phyloP scores from a whole-genome alignment of 495 filamentous ascomycete species.

The Aspergillus sclerotiicarbonarius region DNA sequence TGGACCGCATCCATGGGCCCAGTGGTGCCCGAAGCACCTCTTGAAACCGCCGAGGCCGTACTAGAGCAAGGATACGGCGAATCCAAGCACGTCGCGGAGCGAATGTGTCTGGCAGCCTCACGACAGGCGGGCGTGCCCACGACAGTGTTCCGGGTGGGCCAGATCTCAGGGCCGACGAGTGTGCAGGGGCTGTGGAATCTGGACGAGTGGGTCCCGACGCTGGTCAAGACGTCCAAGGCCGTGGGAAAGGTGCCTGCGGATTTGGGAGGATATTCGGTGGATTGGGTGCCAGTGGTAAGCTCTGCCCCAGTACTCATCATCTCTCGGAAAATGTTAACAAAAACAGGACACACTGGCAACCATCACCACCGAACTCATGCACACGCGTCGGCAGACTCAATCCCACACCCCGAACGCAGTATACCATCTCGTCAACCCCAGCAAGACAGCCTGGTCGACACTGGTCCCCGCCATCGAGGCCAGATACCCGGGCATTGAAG shows the following conservation, averaged over 20 bases:
- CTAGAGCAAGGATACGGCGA: conserved; percentile 49
- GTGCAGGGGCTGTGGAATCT: conserved; percentile 31
- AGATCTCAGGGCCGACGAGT: conserved; percentile 51
- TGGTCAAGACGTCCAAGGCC: conserved; percentile 26
- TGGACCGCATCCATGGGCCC: conserved; percentile 26
- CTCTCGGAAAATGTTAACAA: not conserved
- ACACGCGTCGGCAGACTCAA: conserved; percentile 8
- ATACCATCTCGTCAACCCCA: conserved; percentile 29
- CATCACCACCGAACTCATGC: conserved; percentile 16
- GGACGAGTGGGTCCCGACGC: conserved; percentile 34
- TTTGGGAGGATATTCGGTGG: conserved; percentile 8
- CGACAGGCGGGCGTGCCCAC: conserved; percentile 35
- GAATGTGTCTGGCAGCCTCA: conserved; percentile 47
- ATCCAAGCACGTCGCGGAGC: conserved; percentile 53
- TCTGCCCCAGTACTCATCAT: not conserved
- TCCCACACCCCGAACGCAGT: conserved; percentile 3
- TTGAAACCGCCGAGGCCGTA: conserved; percentile 38
- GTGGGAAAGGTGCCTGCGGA: conserved; percentile 14
- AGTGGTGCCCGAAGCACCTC: conserved; percentile 41
- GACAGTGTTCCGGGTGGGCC: conserved; percentile 53
- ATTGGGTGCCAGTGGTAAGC: conserved; percentile 22
- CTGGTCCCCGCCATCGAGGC: conserved; percentile 16
- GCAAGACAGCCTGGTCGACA: conserved; percentile 16
- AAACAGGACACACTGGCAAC: conserved; percentile 14
- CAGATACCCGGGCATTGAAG: not conserved